These are phyloP conservation scores for Dorcoceras hygrometricum DNA, from an alignment of 257 asterid genomes.

Conservation along the genomic window DNA sequence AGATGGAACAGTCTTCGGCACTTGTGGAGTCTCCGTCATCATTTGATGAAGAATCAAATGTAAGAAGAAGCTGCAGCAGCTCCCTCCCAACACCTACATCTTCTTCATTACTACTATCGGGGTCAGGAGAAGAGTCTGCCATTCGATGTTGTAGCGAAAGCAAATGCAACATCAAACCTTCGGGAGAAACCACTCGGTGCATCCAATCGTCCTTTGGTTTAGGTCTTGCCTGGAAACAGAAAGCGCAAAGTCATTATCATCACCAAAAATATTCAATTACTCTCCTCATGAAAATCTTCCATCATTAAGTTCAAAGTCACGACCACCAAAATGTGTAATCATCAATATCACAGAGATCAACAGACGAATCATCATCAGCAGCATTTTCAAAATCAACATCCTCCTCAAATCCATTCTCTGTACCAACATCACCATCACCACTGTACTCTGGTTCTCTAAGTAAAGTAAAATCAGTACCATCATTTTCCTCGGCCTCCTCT, in stretches of 20 bases:
- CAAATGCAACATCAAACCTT: slow-evolving; percentile 57
- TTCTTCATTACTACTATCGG: slow-evolving; percentile 32
- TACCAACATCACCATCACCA: slow-evolving; percentile 15
- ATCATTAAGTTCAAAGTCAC: slow-evolving; percentile 26
- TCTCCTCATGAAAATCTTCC: slow-evolving; percentile 23
- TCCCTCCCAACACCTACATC: slow-evolving; percentile 36
- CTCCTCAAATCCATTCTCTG: slow-evolving; percentile 23
- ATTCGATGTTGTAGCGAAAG: slow-evolving; percentile 41
- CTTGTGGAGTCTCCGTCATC: slow-evolving; percentile 32
- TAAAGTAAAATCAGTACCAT: slow-evolving; percentile 17
- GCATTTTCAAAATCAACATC: slow-evolving; percentile 21
- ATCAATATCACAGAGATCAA: slow-evolving; percentile 27
- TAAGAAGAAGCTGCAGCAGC: slow-evolving; percentile 44
- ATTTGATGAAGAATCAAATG: slow-evolving; percentile 38
- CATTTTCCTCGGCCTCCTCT: slow-evolving; percentile 21
- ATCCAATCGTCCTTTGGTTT: slow-evolving; percentile 39
- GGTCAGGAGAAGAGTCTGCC: slow-evolving; percentile 16
- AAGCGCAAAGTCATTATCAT: slow-evolving; percentile 36
- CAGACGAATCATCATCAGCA: slow-evolving; percentile 20
- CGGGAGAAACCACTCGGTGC: slow-evolving; percentile 43
- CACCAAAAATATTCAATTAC: slow-evolving; percentile 16
- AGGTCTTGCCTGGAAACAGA: slow-evolving; percentile 55
- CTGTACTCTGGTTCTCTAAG: slow-evolving; percentile 18
- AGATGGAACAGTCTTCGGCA: slow-evolving; percentile 34
- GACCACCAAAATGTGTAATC: slow-evolving; percentile 21